Evolutionary conservation across 805 yeast species (phyloP), one percentile per base, ranked within the genome.

Genomic region (Cyberlindnera maclurae): DNA sequence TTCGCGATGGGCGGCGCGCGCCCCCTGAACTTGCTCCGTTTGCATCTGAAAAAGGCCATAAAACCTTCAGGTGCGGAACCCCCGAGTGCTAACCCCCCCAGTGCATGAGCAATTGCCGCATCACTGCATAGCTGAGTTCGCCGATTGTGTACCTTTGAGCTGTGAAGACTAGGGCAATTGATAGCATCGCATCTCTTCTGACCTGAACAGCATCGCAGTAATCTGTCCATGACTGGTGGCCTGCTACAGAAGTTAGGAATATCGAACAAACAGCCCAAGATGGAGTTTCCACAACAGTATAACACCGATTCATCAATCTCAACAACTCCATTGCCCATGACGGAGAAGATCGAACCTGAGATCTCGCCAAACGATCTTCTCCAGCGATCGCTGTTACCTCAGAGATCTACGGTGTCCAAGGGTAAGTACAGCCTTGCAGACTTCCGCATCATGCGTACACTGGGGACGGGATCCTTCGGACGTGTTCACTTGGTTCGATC

Each of bases 381-480:
- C 39, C 44, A 46, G 38, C 46, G 47, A 36, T 41, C 57, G 1
- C 31, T 47, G 11, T 29, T 55, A 2, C 59, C 59, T 7, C 52
- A 51, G 34, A 52, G 50, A 36, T 55, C 59, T 0, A 42, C 58
- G 1, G 44, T 51, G 1, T 55, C 59, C 4, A 54, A 49, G 30
- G 96, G 96, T 12, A 88, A 87, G 57, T 89, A 89, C 59, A 72
- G 83, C 12, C 63, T 89, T 12, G 62, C 70, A 17, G 97, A 89
- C 64, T 89, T 89, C 57, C 82, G 79, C 49, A 79, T 88, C 43
- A 71, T 83, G 70, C 73, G 96, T 49, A 89, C 97, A 6, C 67
- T 89, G 41, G 97, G 97, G 2, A 89, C 97, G 0, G 97, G 97
- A 2, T 88, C 96, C 3, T 89, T 89, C 65, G 97, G 97, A 17